phyloP scores from a whole-genome alignment of 441 rosid species.

The Bocquillonia castaneifolia region DNA sequence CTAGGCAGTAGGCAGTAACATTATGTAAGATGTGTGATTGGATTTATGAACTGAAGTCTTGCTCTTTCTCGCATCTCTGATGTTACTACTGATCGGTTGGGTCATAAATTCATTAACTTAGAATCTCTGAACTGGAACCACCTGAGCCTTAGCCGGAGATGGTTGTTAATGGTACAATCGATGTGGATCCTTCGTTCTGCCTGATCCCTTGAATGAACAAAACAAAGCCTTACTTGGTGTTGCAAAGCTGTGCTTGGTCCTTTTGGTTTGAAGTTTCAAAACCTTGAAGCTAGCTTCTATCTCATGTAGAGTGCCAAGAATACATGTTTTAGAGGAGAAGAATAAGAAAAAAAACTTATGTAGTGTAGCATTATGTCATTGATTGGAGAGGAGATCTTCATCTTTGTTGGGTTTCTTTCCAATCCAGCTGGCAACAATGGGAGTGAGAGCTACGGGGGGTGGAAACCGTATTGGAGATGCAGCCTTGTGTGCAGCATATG shows the following conservation, averaged over 20 bases:
- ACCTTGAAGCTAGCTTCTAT: neutral
- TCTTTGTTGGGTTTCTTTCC: constrained; percentile 67
- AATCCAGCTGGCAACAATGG: constrained; percentile 81
- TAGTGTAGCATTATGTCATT: neutral
- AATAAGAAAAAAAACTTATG: too few species aligned
- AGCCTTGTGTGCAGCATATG: constrained; percentile 92
- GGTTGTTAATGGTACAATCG: too few species aligned
- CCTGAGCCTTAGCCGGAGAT: too few species aligned
- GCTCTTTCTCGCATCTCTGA: too few species aligned
- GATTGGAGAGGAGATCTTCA: constrained; percentile 20
- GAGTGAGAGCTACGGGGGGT: constrained; percentile 83
- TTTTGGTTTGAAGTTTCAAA: neutral
- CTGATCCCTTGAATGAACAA: neutral
- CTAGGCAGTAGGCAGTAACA: constrained; percentile 2
- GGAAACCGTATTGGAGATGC: constrained; percentile 95
- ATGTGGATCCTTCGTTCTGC: neutral
- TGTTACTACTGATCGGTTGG: neutral
- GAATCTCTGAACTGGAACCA: neutral
- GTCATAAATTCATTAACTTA: neutral
- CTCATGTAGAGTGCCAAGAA: neutral
- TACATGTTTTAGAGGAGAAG: neutral
- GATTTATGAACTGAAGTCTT: neutral
- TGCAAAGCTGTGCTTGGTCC: too few species aligned
- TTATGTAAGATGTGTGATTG: constrained; percentile 12
- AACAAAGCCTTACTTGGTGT: neutral